Base-by-base conservation (phyloP, 1,139 yeast species). In the Hyphopichia wangnamkhiaoensis region DNA sequence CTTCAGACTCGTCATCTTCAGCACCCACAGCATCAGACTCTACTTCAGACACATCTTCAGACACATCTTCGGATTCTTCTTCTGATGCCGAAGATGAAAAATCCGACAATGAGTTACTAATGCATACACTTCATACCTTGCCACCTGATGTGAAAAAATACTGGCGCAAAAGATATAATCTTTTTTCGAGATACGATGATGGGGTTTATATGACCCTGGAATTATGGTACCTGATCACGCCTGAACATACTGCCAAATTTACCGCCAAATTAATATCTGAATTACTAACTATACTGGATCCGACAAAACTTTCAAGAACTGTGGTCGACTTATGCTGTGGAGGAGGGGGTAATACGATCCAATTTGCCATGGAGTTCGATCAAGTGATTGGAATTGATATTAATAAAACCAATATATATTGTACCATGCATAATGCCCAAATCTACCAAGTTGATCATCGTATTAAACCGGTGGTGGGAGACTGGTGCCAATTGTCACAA, bases 261-360 rank as follows among this genome's bases (percentile, higher is more conserved):
- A 63, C 80, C 0, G 91, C 96, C 0, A 67, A 71, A 36, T 73
- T 84, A 42, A 62, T 84, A 17, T 60, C 51, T 33, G 40, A 50
- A 9, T 42, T 67, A 12, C 40, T 71, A 3, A 65, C 16, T 18
- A 8, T 7, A n/a, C 14, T 12, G 9, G 20, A n/a, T 25, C 24
- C 8, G 13, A 13, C 29, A 70, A n/a, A 71, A 79, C 39, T 58
- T 66, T 30, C n/a, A n/a, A n/a, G n/a, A 2, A 61, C 67, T 1
- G 56, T 77, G 0, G 53, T 82, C 38, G 98, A 93, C 56, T 76
- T 89, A 4, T 91, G 91, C 54, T 86, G 96, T 49, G 99, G 99
- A 0, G 98, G 95, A 2, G 98, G 97, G 0, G 98, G 98, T 0
- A 93, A 93, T 56, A 69, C 90, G 1, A 87, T 90, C 31, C 96